Percentiles rank a stretch among this genome's conserved stretches.
Conservation (phyloP, 805 yeast genomes). For the Metschnikowia santaceciliae region DNA sequence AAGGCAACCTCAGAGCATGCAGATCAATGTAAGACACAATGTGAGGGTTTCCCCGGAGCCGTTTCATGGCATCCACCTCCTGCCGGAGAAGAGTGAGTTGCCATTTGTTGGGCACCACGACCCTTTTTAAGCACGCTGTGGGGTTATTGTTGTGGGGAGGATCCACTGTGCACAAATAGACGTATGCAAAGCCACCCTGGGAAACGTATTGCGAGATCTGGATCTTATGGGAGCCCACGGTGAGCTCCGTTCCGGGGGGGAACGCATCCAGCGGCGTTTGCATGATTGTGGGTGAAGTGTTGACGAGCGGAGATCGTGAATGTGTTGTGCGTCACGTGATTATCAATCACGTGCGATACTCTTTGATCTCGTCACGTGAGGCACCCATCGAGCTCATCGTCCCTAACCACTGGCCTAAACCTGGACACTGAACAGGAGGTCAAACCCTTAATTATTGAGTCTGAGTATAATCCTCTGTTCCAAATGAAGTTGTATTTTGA, state of each 20-base stretch:
- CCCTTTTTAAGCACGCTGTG: conserved; percentile 85
- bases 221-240: conserved; percentile 83
- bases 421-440: no score
- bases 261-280: conserved; percentile 61
- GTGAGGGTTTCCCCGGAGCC: conserved; percentile 70
- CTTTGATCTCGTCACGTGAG: background rate
- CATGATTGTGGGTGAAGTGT: conserved; percentile 7
- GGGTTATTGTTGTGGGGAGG: conserved; percentile 53
- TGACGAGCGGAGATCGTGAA: conserved; percentile 1
- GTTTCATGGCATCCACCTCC: conserved; percentile 96
- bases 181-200: conserved; percentile 95
- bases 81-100: conserved; percentile 80
- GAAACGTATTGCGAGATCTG: conserved; percentile 67
- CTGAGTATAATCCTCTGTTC: no score
- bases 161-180: conserved; percentile 70
- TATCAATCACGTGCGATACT: background rate
- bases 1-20: conserved; percentile 73
- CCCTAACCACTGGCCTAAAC: no score
- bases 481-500: conserved; percentile 42
- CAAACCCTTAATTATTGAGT: no score
- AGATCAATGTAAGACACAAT: conserved; percentile 92
- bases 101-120: conserved; percentile 88
- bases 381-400: background rate
- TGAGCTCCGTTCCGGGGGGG: conserved; percentile 68
- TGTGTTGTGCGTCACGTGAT: conserved; percentile 2